Evolutionary conservation across 2,329 filamentous ascomycete genomes (phyloP).

Genomic region (Sarocladiaceae sp.): DNA sequence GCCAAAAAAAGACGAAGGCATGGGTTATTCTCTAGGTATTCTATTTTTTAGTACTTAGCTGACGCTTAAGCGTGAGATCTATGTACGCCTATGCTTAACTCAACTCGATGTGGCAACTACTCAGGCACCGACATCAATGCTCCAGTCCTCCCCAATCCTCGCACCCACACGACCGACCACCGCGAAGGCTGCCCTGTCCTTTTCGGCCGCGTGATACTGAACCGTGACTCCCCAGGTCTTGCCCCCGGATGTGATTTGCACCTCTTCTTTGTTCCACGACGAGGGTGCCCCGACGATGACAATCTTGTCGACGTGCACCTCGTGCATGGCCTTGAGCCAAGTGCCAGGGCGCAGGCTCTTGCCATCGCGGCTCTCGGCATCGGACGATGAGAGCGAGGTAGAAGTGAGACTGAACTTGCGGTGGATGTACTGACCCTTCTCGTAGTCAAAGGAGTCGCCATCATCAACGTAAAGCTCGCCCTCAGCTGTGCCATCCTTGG

Average conservation of each 20-base stretch:
- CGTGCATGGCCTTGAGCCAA: constrained; percentile 73
- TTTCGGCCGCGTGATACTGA: constrained; percentile 47
- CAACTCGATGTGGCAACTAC: too few relatives aligned
- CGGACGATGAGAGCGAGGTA: constrained; percentile 60
- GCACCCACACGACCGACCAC: constrained; percentile 45
- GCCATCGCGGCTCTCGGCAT: constrained; percentile 50
- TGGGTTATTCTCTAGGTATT: too few relatives aligned
- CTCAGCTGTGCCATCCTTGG: constrained; percentile 53
- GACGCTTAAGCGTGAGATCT: too few relatives aligned
- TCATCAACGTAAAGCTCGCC: constrained; percentile 90
- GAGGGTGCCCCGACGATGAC: constrained; percentile 74
- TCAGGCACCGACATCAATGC: constrained; percentile 25
- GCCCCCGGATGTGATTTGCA: constrained; percentile 48
- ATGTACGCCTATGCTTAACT: too few relatives aligned
- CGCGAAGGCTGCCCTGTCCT: constrained; percentile 44
- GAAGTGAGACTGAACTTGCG: constrained; percentile 65
- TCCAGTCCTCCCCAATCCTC: constrained; percentile 50
- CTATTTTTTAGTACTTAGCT: too few relatives aligned
- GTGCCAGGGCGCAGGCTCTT: constrained; percentile 53
- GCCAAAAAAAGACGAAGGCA: too few relatives aligned
- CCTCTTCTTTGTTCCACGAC: constrained; percentile 60
- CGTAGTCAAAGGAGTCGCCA: constrained; percentile 84
- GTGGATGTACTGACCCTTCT: constrained; percentile 82
- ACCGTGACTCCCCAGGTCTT: constrained; percentile 52
- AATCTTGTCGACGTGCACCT: constrained; percentile 76